Evolutionary conservation across 2,329 filamentous ascomycete species (phyloP).

Genomic region (Aspergillus ibericus): DNA sequence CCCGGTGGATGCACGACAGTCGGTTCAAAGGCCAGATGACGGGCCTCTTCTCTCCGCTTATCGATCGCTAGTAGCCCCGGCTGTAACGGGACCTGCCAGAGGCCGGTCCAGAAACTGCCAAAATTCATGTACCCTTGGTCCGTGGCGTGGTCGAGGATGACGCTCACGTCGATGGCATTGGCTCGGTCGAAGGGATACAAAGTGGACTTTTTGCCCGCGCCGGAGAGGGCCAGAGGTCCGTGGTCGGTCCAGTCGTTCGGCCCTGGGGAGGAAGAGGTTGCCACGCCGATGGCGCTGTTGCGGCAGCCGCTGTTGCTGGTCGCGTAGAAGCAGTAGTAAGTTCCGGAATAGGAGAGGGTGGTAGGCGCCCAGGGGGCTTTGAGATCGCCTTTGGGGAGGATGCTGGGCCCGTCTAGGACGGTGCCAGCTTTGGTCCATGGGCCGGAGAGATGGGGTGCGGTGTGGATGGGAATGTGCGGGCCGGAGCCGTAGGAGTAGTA

Average conservation of each 20-base stretch:
- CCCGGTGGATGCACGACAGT: slow-evolving; percentile 18
- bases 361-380: slow-evolving; percentile 58
- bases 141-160: slow-evolving; percentile 41
- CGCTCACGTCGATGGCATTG: slow-evolving; percentile 62
- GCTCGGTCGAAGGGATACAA: slow-evolving; percentile 44
- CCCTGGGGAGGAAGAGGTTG: slow-evolving; percentile 46
- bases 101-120: slow-evolving; percentile 67
- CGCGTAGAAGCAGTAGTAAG: slow-evolving; percentile 66
- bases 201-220: slow-evolving; percentile 29
- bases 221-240: slow-evolving; percentile 37
- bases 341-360: slow-evolving; percentile 55
- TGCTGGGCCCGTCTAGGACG: slow-evolving; percentile 31
- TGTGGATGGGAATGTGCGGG: slow-evolving; percentile 31
- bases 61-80: slow-evolving; percentile 16
- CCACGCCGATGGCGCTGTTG: slow-evolving; percentile 62
- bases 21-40: slow-evolving; percentile 33
- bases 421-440: slow-evolving; percentile 33
- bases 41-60: slow-evolving; percentile 23
- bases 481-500: slow-evolving; percentile 38
- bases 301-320: slow-evolving; percentile 63
- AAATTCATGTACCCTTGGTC: slow-evolving; percentile 55
- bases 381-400: slow-evolving; percentile 36
- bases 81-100: slow-evolving; percentile 60
- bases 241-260: slow-evolving; percentile 38
- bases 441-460: slow-evolving; percentile 29